These are phyloP conservation scores for Eremochloa ophiuroides DNA, from an alignment of 176 grass and related monocot genomes.

Conservation along the genomic window DNA sequence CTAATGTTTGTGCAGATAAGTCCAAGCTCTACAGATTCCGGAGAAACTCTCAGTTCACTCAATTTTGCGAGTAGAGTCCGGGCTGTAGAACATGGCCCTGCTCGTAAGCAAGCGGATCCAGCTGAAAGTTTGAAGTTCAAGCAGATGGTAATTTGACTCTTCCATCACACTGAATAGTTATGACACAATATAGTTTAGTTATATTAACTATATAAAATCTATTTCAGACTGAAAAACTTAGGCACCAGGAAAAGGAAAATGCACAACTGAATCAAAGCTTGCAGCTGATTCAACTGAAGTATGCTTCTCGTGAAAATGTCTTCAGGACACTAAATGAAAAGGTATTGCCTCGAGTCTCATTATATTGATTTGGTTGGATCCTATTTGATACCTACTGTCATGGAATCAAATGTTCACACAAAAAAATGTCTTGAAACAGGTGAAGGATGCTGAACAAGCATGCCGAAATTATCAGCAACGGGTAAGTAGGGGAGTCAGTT, in stretches of 20 bases:
- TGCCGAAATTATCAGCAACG: constrained; percentile 63
- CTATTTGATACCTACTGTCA: background rate
- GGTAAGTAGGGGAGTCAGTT: constrained; percentile 41
- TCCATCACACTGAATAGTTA: constrained; percentile 1
- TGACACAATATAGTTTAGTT: background rate
- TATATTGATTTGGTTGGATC: constrained; percentile 8
- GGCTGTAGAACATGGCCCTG: constrained; percentile 79
- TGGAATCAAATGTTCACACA: constrained; percentile 22
- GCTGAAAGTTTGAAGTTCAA: constrained; percentile 85
- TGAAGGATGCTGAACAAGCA: constrained; percentile 69
- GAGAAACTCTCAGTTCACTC: constrained; percentile 78
- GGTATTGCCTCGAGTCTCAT: constrained; percentile 34
- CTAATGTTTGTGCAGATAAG: constrained; percentile 99
- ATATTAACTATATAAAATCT: constrained; percentile 11
- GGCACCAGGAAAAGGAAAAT: constrained; percentile 69
- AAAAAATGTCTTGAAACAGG: constrained; percentile 36
- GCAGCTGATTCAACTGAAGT: constrained; percentile 69
- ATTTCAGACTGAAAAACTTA: constrained; percentile 73
- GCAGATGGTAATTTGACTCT: constrained; percentile 66
- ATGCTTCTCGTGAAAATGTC: constrained; percentile 74
- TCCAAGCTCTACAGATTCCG: constrained; percentile 79
- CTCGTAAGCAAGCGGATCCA: constrained; percentile 80
- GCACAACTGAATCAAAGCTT: constrained; percentile 55
- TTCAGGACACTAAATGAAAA: constrained; percentile 74
- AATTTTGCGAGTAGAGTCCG: constrained; percentile 94